These are phyloP conservation scores for Fusarium austroafricanum DNA, from an alignment of 2,329 filamentous ascomycete genomes.

Conservation along the genomic window DNA sequence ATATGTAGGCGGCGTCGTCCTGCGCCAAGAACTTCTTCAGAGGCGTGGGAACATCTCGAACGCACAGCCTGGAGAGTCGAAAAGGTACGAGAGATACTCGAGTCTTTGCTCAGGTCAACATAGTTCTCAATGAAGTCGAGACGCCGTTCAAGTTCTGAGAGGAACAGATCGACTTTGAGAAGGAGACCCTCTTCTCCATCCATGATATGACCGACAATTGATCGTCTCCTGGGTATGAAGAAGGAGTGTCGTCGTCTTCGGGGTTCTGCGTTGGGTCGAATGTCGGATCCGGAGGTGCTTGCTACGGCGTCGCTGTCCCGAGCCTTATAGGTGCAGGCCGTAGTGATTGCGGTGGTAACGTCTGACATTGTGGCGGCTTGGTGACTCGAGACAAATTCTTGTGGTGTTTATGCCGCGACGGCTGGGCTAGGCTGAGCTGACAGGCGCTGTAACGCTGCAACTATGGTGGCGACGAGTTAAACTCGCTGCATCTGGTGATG, in stretches of 20 bases:
- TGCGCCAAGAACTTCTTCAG: constrained; percentile 88
- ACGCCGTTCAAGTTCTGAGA: constrained; percentile 86
- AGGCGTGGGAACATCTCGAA: constrained; percentile 88
- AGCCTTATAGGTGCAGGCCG: constrained; percentile 52
- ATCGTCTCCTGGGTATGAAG: constrained; percentile 67
- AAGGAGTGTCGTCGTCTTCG: constrained; percentile 65
- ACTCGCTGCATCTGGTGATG: constrained; percentile 22
- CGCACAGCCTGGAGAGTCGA: constrained; percentile 87
- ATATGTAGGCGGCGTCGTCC: constrained; percentile 86
- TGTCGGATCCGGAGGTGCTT: constrained; percentile 56
- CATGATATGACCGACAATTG: constrained; percentile 69
- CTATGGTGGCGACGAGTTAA: constrained; percentile 21
- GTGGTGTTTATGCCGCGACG: constrained; percentile 28
- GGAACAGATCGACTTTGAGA: constrained; percentile 79
- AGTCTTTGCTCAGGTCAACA: constrained; percentile 84
- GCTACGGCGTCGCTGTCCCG: constrained; percentile 53
- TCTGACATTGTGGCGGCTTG: constrained; percentile 50
- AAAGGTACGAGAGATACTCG: constrained; percentile 86
- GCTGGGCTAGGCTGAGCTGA: constrained; percentile 8
- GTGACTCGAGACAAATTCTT: constrained; percentile 7
- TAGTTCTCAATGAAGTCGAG: constrained; percentile 91
- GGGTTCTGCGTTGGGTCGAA: constrained; percentile 46
- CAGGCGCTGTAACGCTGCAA: constrained; percentile 33
- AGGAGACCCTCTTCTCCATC: constrained; percentile 72
- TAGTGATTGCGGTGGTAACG: constrained; percentile 54